These are phyloP conservation scores for Stagonosporopsis rhizophila DNA, from an alignment of 2,329 filamentous ascomycete genomes.

Conservation along the genomic window DNA sequence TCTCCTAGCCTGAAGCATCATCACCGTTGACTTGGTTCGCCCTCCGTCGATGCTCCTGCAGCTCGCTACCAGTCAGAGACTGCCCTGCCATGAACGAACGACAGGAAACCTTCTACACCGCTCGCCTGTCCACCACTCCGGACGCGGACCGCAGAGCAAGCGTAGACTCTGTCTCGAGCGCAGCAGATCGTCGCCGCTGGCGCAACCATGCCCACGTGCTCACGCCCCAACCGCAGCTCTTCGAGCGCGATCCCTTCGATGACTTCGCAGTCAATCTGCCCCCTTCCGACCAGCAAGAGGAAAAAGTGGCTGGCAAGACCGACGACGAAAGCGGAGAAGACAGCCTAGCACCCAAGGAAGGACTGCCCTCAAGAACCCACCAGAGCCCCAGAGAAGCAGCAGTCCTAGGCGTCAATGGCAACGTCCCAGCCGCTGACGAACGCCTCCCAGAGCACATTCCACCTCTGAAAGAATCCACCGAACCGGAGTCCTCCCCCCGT, in stretches of 20 bases:
- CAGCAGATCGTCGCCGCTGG: conserved; percentile 31
- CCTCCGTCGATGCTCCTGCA: not conserved
- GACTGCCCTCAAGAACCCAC: not conserved
- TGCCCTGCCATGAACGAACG: conserved; percentile 9
- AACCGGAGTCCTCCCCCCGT: not conserved
- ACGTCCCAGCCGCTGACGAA: not conserved
- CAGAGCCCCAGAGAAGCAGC: not conserved
- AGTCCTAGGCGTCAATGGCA: conserved; percentile 1
- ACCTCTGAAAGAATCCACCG: not conserved
- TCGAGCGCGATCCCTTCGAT: conserved; percentile 32
- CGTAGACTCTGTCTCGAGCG: conserved; percentile 26
- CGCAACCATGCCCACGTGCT: conserved; percentile 31
- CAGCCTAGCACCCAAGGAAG: not conserved
- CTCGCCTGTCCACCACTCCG: not conserved
- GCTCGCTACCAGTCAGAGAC: not conserved
- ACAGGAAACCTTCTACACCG: conserved; percentile 16
- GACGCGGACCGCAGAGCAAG: conserved; percentile 1
- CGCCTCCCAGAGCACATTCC: not conserved
- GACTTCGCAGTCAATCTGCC: conserved; percentile 4
- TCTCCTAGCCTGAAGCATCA: not conserved
- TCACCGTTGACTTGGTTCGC: not conserved
- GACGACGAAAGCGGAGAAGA: not conserved
- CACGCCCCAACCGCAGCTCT: conserved; percentile 25
- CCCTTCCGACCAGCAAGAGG: not conserved
- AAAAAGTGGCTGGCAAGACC: not conserved